Base-by-base conservation (phyloP, 2,329 filamentous ascomycete species). In the Curvularia hawaiiensis region DNA sequence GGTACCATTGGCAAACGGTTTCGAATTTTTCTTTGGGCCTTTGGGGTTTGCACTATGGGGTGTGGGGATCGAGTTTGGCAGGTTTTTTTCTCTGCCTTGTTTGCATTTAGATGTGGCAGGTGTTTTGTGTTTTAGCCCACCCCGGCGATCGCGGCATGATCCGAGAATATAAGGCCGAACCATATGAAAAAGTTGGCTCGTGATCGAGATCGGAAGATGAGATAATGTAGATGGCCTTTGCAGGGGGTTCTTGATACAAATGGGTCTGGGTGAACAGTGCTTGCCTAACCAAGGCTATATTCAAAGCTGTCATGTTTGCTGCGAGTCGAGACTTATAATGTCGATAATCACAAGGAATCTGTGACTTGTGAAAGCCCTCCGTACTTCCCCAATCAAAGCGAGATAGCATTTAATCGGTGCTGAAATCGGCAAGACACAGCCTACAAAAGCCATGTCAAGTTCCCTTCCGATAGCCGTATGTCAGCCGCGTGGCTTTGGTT, bases 401-500 rank as follows among this genome's bases (percentile, higher is more conserved):
- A 31, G 35, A 46, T 24, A n/a, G 4, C 26, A 3, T 14, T 39
- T 26, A 16, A 4, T 30, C 44, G 44, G 50, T 30, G 20, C 12
- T 54, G 50, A 57, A 35, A 45, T 50, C 55, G 45, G 39, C 45
- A 28, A 47, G 4, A 38, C 24, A 24, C 39, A 50, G 31, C 30
- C 28, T 30, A 10, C 14, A 39, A n/a, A 18, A 49, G 20, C 40
- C 20, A 38, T 35, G 28, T 28, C 22, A 26, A 43, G 16, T 30
- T 12, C 28, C 6, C 35, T 41, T 30, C 46, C 28, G 38, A n/a
- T 39, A 40, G 24, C 33, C 40, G 20, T 22, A 26, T 33, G 31
- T 22, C 45, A 57, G 45, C 45, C 50, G 54, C 45, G 46, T 57
- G 45, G 44, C 39, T 40, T 49, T 56, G 35, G 35, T 56, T 56